Evolutionary conservation across 2,329 filamentous ascomycete genomes (phyloP).

Genomic region (Fusarium sp.): DNA sequence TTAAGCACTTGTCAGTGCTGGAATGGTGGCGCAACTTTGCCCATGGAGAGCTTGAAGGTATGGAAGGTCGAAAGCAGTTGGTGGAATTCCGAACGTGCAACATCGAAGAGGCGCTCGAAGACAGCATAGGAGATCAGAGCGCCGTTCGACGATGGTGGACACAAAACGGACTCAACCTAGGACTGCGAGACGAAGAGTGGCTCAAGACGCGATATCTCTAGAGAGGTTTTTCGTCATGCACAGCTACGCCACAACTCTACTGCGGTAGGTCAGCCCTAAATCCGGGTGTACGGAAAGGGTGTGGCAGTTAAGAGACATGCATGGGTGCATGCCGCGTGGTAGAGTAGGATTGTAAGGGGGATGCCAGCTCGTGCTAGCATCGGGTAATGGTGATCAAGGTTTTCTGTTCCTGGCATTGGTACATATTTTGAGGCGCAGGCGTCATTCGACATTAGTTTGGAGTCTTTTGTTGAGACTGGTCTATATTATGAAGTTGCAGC

Average conservation of each 20-base stretch:
- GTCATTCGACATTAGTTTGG: conserved; percentile 28
- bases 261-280: conserved; percentile 20
- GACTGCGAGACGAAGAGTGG: conserved; percentile 88
- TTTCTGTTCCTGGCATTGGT: conserved; percentile 29
- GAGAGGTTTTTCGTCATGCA: not conserved
- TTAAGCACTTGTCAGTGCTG: conserved; percentile 84
- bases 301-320: conserved; percentile 5
- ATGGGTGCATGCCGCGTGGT: conserved; percentile 20
- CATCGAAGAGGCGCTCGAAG: conserved; percentile 93
- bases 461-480: conserved; percentile 32
- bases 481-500: conserved; percentile 16
- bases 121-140: conserved; percentile 80
- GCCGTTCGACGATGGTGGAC: conserved; percentile 90
- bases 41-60: conserved; percentile 65
- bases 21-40: conserved; percentile 91
- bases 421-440: conserved; percentile 32
- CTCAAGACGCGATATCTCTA: conserved; percentile 82
- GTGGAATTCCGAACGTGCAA: conserved; percentile 96
- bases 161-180: conserved; percentile 82
- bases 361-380: conserved; percentile 18
- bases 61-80: conserved; percentile 68
- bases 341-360: conserved; percentile 27
- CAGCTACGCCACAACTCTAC: conserved; percentile 3
- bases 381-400: conserved; percentile 34
- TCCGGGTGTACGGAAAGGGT: conserved; percentile 16